Conservation (phyloP, 225 moss, liverwort and hornwort genomes). For the Straminergon stramineum region DNA sequence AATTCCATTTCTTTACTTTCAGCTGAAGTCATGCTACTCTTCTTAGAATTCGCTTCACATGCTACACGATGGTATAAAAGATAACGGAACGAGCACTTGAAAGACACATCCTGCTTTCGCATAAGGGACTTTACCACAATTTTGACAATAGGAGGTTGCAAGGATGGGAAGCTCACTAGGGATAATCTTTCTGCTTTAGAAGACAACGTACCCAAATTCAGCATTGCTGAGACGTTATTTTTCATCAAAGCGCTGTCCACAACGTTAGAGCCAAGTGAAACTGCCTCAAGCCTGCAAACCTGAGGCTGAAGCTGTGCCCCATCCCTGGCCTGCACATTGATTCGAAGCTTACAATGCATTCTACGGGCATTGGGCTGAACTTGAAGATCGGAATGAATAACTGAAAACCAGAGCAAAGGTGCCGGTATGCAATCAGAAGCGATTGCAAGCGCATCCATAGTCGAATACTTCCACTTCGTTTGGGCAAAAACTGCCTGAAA, state of each 20-base stretch:
- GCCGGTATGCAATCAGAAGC: conserved; percentile 38
- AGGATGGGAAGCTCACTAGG: not conserved
- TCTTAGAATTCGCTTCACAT: not conserved
- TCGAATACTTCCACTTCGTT: conserved; percentile 27
- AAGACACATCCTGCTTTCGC: conserved; percentile 16
- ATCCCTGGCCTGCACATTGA: conserved; percentile 22
- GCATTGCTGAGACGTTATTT: conserved; percentile 11
- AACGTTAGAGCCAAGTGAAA: conserved; percentile 8
- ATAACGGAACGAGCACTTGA: conserved; percentile 20
- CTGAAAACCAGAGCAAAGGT: conserved; percentile 48
- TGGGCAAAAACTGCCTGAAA: conserved; percentile 21
- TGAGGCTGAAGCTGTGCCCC: conserved; percentile 13
- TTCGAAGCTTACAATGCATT: conserved; percentile 31
- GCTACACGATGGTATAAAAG: conserved; percentile 10
- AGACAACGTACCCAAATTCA: conserved; percentile 15
- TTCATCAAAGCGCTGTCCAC: conserved; percentile 9
- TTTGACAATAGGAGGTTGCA: conserved; percentile 2
- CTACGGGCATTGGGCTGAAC: conserved; percentile 4
- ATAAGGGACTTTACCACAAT: conserved; percentile 41
- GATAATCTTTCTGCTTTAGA: not conserved
- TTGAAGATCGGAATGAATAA: conserved; percentile 30
- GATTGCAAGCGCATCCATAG: conserved; percentile 43
- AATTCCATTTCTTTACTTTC: not conserved
- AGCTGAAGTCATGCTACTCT: not conserved
- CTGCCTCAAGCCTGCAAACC: conserved; percentile 24